Conservation (phyloP, 148 eudicot species). For the Selenicereus undatus region DNA sequence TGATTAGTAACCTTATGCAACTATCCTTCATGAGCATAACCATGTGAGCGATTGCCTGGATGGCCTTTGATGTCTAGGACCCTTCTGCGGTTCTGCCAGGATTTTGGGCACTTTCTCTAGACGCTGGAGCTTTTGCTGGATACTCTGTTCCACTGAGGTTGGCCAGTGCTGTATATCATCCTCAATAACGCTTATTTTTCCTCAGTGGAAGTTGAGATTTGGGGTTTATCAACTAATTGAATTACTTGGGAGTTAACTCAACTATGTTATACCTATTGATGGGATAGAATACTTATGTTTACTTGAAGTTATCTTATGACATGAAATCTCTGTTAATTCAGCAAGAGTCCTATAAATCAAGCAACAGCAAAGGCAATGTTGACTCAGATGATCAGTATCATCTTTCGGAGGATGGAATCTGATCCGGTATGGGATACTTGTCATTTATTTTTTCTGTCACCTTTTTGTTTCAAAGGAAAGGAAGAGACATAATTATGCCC, state of each 20-base stretch:
- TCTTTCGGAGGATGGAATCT: conserved; percentile 94
- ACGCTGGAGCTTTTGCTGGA: conserved; percentile 2
- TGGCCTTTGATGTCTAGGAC: conserved; percentile 3
- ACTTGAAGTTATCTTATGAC: conserved; percentile 5
- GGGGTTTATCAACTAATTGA: background rate
- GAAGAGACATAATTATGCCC: conserved; percentile 13
- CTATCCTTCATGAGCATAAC: conserved; percentile 3
- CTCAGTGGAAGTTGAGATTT: background rate
- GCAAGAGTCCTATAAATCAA: conserved; percentile 98
- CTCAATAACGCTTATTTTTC: background rate
- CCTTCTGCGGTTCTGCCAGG: background rate
- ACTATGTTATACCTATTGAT: background rate
- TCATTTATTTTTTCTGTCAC: background rate
- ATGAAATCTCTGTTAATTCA: conserved; percentile 25
- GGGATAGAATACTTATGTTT: background rate
- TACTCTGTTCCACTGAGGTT: background rate
- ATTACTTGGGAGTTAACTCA: background rate
- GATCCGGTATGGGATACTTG: conserved; percentile 52
- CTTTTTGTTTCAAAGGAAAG: background rate
- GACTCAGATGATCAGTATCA: conserved; percentile 95
- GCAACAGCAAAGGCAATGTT: conserved; percentile 98
- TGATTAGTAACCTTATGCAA: background rate
- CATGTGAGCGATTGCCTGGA: background rate
- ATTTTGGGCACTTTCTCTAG: background rate
- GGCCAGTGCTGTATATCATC: background rate